These are phyloP conservation scores for Tricholoma flavovirens DNA, from an alignment of 768 basidiomycete genomes.

Conservation along the genomic window DNA sequence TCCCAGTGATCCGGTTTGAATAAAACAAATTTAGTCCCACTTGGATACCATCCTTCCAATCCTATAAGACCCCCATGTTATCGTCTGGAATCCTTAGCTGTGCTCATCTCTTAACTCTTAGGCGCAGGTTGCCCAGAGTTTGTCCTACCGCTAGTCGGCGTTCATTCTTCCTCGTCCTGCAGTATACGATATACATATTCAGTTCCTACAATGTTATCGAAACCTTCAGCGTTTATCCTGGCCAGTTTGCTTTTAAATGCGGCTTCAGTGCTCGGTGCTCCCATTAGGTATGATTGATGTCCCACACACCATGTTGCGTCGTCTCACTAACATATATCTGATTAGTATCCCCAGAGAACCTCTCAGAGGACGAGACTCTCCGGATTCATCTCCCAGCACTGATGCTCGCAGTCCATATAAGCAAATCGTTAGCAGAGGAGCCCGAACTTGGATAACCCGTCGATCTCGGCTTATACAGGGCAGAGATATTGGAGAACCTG, in stretches of 20 bases:
- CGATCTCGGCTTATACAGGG: conserved; percentile 20
- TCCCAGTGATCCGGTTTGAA: not conserved
- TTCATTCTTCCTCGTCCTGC: conserved; percentile 16
- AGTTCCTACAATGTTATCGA: conserved; percentile 36
- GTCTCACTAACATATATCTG: not conserved
- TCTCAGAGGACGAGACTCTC: conserved; percentile 20
- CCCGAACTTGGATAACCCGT: conserved; percentile 17
- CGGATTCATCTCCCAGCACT: conserved; percentile 19
- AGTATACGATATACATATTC: conserved; percentile 21
- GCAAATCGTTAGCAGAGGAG: conserved; percentile 17
- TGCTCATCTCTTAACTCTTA: conserved; percentile 38
- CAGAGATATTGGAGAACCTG: conserved; percentile 16
- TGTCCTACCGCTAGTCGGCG: conserved; percentile 38
- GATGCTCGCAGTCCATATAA: conserved; percentile 25
- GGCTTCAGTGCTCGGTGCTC: conserved; percentile 31
- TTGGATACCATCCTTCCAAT: not conserved
- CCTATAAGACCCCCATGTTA: conserved; percentile 27
- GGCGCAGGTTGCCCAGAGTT: conserved; percentile 44
- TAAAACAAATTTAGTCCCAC: not conserved
- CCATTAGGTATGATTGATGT: conserved; percentile 25
- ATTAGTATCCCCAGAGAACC: conserved; percentile 24
- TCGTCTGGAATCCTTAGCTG: conserved; percentile 32
- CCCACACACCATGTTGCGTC: not conserved
- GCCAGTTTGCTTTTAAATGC: conserved; percentile 35
- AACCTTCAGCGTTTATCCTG: conserved; percentile 28